phyloP scores from a whole-genome alignment of 495 filamentous ascomycete genomes.

The Podospora tetraspora region DNA sequence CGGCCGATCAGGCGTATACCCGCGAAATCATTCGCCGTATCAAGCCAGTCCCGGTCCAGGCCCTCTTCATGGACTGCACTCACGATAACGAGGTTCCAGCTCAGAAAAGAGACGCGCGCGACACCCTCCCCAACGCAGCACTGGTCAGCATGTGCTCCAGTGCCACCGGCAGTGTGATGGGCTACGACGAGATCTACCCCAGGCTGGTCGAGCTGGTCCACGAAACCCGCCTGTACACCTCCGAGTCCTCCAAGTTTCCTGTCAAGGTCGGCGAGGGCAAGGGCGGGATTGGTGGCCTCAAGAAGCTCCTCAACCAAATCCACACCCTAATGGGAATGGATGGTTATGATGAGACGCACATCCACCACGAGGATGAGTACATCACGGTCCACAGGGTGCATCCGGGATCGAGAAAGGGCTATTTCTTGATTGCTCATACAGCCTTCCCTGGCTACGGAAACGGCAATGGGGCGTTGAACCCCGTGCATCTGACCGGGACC shows the following conservation, averaged over 20 bases:
- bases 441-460: conserved; percentile 86
- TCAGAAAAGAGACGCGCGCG: conserved; percentile 89
- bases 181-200: conserved; percentile 98
- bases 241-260: conserved; percentile 57
- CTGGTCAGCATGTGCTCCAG: conserved; percentile 93
- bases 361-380: conserved; percentile 93
- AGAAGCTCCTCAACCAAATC: conserved; percentile 85
- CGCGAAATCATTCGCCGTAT: conserved; percentile 66
- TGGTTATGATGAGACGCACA: conserved; percentile 89
- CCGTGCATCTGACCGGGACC: conserved; percentile 68
- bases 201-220: conserved; percentile 82
- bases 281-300: conserved; percentile 81
- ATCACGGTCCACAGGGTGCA: conserved; percentile 95
- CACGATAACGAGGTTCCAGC: conserved; percentile 97
- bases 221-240: conserved; percentile 77
- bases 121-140: conserved; percentile 93
- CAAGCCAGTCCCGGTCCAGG: conserved; percentile 76
- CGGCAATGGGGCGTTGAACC: conserved; percentile 66
- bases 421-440: conserved; percentile 92
- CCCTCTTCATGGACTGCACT: conserved; percentile 98
- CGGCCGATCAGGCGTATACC: conserved; percentile 17
- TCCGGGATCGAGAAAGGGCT: conserved; percentile 80
- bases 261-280: conserved; percentile 58
- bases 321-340: conserved; percentile 92
- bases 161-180: conserved; percentile 92